phyloP scores from a whole-genome alignment of 345 rosid genomes.

The Hevea brasiliensis region DNA sequence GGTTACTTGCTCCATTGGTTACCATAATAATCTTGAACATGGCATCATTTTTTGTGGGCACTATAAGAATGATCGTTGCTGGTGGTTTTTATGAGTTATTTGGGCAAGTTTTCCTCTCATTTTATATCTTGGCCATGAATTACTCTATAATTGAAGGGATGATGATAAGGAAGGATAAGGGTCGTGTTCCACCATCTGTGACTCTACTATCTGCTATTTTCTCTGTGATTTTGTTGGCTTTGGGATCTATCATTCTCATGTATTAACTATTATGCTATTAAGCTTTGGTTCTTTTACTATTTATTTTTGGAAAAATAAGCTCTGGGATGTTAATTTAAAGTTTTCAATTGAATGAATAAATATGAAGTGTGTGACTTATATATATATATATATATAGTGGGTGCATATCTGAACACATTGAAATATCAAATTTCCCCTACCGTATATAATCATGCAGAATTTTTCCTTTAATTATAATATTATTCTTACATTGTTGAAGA shows the following conservation, averaged over 20 bases:
- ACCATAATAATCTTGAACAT: constrained; percentile 33
- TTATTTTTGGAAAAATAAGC: too few relatives aligned
- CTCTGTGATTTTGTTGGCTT: constrained; percentile 12
- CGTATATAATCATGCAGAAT: too few relatives aligned
- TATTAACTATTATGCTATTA: background rate
- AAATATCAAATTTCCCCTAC: too few relatives aligned
- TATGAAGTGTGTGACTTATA: too few relatives aligned
- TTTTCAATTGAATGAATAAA: too few relatives aligned
- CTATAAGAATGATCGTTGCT: constrained; percentile 18
- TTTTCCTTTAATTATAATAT: too few relatives aligned
- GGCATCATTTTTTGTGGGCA: constrained; percentile 24
- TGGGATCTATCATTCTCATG: constrained; percentile 32
- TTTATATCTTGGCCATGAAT: constrained; percentile 34
- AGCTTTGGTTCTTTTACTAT: background rate
- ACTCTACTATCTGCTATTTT: constrained; percentile 23
- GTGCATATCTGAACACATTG: too few relatives aligned
- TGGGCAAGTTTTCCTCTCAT: constrained; percentile 32
- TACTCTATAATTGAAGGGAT: constrained; percentile 48
- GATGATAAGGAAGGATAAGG: constrained; percentile 43
- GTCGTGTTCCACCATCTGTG: constrained; percentile 32
- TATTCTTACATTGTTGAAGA: too few relatives aligned
- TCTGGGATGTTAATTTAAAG: too few relatives aligned
- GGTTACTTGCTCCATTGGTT: constrained; percentile 42
- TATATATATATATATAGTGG: too few relatives aligned
- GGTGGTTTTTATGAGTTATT: constrained; percentile 25